phyloP scores from a whole-genome alignment of 2,329 filamentous ascomycete species.

The Fusarium secorum region DNA sequence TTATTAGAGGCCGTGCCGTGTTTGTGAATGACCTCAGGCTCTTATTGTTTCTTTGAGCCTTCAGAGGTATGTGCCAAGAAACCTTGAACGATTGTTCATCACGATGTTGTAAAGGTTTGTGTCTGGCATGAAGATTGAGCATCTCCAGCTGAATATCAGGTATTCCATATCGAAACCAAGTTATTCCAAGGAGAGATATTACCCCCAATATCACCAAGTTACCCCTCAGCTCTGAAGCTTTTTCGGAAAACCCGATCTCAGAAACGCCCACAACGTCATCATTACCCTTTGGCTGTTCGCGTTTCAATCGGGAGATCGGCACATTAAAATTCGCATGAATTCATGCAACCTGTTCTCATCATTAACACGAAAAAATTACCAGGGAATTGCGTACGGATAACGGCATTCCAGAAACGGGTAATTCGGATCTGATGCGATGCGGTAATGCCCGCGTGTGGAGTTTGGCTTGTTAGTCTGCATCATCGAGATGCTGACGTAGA shows the following conservation, averaged over 20 bases:
- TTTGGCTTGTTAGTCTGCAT: constrained; percentile 25
- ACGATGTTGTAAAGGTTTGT: not conserved
- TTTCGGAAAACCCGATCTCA: constrained; percentile 2
- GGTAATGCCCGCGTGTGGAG: constrained; percentile 10
- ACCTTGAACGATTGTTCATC: not conserved
- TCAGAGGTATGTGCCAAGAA: not conserved
- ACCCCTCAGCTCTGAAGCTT: not conserved
- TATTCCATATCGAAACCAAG: not conserved
- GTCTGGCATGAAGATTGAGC: not conserved
- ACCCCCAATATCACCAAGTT: not conserved
- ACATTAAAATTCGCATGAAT: not conserved
- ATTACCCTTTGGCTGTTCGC: not conserved
- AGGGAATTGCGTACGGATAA: constrained; percentile 13
- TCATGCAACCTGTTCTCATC: constrained; percentile 1
- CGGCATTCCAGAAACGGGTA: constrained; percentile 19
- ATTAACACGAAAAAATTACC: not conserved
- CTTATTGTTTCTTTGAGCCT: not conserved
- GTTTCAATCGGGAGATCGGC: constrained; percentile 29
- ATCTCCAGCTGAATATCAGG: not conserved
- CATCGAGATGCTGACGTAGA: constrained; percentile 37
- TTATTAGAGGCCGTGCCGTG: not conserved
- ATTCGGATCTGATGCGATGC: constrained; percentile 3
- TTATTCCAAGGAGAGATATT: not conserved
- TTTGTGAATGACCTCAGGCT: not conserved
- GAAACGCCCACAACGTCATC: constrained; percentile 28